Conservation (phyloP, 169 alveolate genomes). For the Condylostoma magnum region DNA sequence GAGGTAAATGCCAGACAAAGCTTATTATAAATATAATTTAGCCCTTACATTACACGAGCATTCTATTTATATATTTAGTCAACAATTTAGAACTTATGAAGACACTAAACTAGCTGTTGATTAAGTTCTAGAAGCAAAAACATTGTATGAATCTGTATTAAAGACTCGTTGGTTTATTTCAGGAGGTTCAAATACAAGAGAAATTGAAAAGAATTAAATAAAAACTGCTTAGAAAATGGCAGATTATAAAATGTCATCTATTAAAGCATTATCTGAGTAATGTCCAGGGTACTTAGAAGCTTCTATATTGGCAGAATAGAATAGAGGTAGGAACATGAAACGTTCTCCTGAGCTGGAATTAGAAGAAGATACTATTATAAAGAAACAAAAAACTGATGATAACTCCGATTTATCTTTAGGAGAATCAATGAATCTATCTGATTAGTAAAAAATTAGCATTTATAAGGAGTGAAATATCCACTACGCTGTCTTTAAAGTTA, state of each 20-base stretch:
- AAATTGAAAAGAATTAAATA: slow-evolving; percentile 5
- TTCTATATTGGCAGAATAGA: too few relatives aligned
- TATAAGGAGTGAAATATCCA: too few relatives aligned
- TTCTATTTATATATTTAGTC: background rate
- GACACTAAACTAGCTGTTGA: slow-evolving; percentile 12
- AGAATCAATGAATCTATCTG: too few relatives aligned
- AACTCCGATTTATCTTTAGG: too few relatives aligned
- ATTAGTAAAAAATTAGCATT: too few relatives aligned
- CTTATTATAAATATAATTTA: background rate
- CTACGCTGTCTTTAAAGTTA: too few relatives aligned
- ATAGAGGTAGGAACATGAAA: too few relatives aligned
- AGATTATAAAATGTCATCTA: background rate
- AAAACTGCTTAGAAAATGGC: slow-evolving; percentile 3
- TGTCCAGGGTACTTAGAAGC: background rate
- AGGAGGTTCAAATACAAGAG: slow-evolving; percentile 7
- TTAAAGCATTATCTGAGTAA: background rate
- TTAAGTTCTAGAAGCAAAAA: slow-evolving; percentile 6
- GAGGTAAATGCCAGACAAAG: background rate
- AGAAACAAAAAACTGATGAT: too few relatives aligned
- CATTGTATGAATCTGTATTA: background rate
- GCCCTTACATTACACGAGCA: slow-evolving; percentile 19
- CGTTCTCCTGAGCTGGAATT: too few relatives aligned
- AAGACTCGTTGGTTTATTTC: slow-evolving; percentile 11
- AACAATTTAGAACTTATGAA: background rate
- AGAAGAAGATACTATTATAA: too few relatives aligned